phyloP scores from a whole-genome alignment of 1,284 basidiomycete species.

The Marasmius sp. region DNA sequence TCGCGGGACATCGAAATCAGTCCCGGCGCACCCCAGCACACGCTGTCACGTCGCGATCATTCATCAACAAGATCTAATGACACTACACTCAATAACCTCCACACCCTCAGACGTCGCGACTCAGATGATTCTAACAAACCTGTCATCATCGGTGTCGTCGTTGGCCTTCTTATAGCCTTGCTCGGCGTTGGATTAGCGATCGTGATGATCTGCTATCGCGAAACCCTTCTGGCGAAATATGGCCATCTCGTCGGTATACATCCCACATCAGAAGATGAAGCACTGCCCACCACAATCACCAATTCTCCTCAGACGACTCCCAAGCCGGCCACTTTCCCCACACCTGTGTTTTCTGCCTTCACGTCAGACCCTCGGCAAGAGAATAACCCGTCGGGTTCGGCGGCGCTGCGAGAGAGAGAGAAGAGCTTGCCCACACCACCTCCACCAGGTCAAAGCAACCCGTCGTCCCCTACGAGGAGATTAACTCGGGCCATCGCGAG shows the following conservation, averaged over 20 bases:
- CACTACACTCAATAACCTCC: not conserved
- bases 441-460: not conserved
- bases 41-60: not conserved
- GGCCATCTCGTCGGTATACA: not conserved
- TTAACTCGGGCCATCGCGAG: not conserved
- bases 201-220: constrained; percentile 1
- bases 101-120: not conserved
- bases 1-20: not conserved
- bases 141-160: constrained; percentile 5
- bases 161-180: constrained; percentile 1
- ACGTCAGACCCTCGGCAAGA: not conserved
- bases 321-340: not conserved
- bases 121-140: not conserved
- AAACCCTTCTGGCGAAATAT: not conserved
- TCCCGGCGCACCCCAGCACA: not conserved
- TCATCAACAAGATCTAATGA: not conserved
- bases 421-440: not conserved
- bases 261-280: not conserved
- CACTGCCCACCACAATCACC: not conserved
- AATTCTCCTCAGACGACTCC: not conserved
- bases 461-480: not conserved
- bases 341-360: not conserved
- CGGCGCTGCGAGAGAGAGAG: not conserved
- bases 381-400: no score
- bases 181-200: not conserved